Base-by-base conservation (phyloP, 306 rosid species). In the Arachis hypogaea region DNA sequence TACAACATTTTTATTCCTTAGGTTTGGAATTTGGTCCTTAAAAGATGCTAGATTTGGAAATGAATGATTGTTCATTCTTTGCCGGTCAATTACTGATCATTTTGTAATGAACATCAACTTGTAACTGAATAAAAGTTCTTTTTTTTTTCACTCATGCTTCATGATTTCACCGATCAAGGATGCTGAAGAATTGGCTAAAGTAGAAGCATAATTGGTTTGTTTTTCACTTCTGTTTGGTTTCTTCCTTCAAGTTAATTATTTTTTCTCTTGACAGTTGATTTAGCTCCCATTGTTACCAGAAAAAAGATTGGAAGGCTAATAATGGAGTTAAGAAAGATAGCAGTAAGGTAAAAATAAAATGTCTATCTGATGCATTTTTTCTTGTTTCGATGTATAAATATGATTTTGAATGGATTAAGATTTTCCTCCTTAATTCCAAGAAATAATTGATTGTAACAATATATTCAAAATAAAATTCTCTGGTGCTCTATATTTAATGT, bases 11-110 rank as follows among this genome's bases (percentile, higher is more conserved):
- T 83, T 94, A 83, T 94, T 94, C 87, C 85, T 94, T 63, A 90
- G 80, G 28, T 94, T 92, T 49, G 97, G 98, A 33, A 55, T 94
- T 29, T 94, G 96, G 98, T 92, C 96, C 72, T 80, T 94, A 66
- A 87, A 93, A 89, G 97, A 94, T 41, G 98, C 93, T 70, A 80
- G 92, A 80, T 78, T 82, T 40, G 85, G 69, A 54, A 82, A 76
- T 2, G 96, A 96, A 96, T 94, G 73, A 86, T 54, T 67, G 44
- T 79, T 72, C 71, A 47, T 47, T 68, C 40, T 49, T 60, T 29
- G 7, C 67, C 47, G 11, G 77, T 40, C 28, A 59, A 54, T 76
- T 75, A 77, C 59, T 72, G 55, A 40, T 30, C 55, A 58, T 68
- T 62, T 74, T 68, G 42, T 68, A 38, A 29, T 47, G 51, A 69